Evolutionary conservation across 2,329 filamentous ascomycete genomes (phyloP).

Genomic region (Fusarium gaditjirri): DNA sequence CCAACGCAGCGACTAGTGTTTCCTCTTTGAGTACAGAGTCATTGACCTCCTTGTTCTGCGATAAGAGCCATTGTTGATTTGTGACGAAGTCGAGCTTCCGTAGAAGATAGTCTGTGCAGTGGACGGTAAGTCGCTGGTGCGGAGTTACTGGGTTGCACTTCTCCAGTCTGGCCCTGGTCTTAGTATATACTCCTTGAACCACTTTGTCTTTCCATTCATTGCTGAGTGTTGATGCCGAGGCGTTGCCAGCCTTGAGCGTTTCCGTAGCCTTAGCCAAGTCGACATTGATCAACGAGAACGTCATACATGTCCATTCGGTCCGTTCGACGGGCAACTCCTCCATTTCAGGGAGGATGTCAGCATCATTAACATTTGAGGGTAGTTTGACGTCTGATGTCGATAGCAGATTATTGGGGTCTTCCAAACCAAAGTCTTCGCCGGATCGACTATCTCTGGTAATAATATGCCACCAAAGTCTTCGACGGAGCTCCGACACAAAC

Average conservation of each 20-base stretch:
- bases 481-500: conserved; percentile 3
- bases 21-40: not conserved
- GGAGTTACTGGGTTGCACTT: not conserved
- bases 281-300: not conserved
- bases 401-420: not conserved
- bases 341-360: not conserved
- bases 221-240: accelerated
- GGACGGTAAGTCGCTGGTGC: not conserved
- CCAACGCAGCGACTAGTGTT: not conserved
- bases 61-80: not conserved
- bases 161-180: not conserved
- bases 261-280: not conserved
- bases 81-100: not conserved
- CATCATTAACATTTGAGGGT: not conserved
- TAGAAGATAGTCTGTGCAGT: not conserved
- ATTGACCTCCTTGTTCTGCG: not conserved
- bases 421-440: conserved; percentile 2
- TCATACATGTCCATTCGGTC: not conserved
- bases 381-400: not conserved
- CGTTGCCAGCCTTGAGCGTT: not conserved
- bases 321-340: not conserved
- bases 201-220: not conserved
- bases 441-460: conserved; percentile 4
- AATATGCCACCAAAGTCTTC: conserved; percentile 14
- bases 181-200: not conserved